Conservation (phyloP, 495 filamentous ascomycete species). For the Pyrenopolyporus hunteri region DNA sequence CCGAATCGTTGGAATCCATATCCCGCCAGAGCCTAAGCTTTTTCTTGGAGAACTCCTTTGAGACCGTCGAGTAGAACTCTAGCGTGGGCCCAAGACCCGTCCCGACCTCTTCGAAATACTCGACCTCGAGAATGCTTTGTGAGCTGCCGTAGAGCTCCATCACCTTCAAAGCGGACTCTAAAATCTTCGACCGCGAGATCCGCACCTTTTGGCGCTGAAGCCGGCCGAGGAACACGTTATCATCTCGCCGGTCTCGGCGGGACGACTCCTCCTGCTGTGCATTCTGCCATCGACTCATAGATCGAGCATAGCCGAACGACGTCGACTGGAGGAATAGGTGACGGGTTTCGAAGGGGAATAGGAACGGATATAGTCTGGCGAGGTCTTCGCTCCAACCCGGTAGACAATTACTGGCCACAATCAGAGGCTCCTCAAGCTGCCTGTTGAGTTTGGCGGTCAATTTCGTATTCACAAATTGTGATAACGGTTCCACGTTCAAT, state of each 20-base stretch:
- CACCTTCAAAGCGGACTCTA: constrained; percentile 98
- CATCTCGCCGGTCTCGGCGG: constrained; percentile 83
- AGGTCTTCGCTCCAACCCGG: constrained; percentile 97
- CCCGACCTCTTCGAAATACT: constrained; percentile 99
- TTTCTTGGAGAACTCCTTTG: constrained; percentile 96
- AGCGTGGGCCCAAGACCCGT: constrained; percentile 95
- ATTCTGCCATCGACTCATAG: constrained; percentile 97
- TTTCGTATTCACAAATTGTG: constrained; percentile 99
- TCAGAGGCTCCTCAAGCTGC: constrained; percentile 96
- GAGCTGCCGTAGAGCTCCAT: constrained; percentile 99
- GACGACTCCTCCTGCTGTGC: constrained; percentile 79
- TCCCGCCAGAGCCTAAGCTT: constrained; percentile 97
- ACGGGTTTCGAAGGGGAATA: constrained; percentile 99
- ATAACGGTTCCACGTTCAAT: constrained; percentile 79
- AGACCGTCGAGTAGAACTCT: constrained; percentile 98
- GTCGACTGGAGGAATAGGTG: constrained; percentile 98
- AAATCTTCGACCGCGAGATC: constrained; percentile 87
- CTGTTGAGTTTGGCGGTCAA: constrained; percentile 98
- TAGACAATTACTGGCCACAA: constrained; percentile 96
- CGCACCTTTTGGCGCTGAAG: constrained; percentile 97
- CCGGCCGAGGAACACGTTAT: constrained; percentile 89
- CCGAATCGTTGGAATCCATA: constrained; percentile 74
- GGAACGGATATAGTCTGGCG: constrained; percentile 92
- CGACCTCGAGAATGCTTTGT: constrained; percentile 93
- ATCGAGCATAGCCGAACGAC: constrained; percentile 95